Base-by-base conservation (phyloP, 1,284 basidiomycete species). In the Cutaneotrichosporon cutaneum region DNA sequence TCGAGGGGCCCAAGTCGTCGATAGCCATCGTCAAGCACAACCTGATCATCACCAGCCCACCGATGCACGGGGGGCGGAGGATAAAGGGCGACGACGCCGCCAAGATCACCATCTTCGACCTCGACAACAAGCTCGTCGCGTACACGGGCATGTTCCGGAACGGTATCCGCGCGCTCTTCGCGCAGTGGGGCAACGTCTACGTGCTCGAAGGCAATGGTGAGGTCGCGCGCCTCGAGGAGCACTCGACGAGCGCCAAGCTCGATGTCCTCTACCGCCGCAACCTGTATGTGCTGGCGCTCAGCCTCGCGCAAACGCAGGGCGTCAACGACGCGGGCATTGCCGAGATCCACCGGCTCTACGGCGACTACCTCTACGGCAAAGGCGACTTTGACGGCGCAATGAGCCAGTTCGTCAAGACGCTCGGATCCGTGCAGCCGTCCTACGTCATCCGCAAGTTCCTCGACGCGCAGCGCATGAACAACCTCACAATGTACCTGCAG, bases 381-480 rank as follows among this genome's bases (percentile, higher is more conserved):
- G 89, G 88, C 6, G 93, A 98, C 72, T 96, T 90, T 71, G 95
- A 98, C 65, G 89, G 88, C 6, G 89, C 94, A 1, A 95, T 97
- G 89, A 84, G 86, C 39, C 93, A 97, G 74, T 99, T 90, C 72
- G 82, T 95, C 52, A 86, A 90, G 76, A 98, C 94, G 0, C 88
- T 98, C 27, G 93, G 95, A 0, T 82, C 87, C 60, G 83, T 96
- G 0, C 91, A 94, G 68, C 92, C 94, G 0, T 96, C 93, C 74
- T 96, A 96, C 79, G 92, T 99, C 22, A 94, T 99, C 63, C 87
- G 96, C 68, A 97, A 96, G 92, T 98, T 95, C 79, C 86, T 99
- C 44, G 95, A 97, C 70, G 93, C 95, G 0, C 95, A 99, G 76
- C 83, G 95, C 4, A 97, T 98, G 59, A 88, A 92, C 63, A 93